Conservation (phyloP, 805 yeast species). For the Nakazawaea ernobii region DNA sequence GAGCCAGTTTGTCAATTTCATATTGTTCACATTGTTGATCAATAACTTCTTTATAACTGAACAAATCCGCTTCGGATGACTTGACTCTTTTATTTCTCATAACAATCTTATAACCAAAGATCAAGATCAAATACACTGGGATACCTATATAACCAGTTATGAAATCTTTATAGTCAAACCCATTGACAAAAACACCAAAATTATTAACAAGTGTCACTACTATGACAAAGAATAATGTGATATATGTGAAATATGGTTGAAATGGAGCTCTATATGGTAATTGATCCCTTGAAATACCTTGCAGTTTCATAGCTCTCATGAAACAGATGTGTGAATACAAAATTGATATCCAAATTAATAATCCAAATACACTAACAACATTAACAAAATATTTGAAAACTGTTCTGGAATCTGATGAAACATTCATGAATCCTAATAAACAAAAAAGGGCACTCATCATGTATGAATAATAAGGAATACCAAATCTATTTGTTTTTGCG, state of each 20-base stretch:
- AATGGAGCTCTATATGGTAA: constrained; percentile 37
- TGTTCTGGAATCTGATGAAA: constrained; percentile 29
- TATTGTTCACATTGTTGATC: constrained; percentile 34
- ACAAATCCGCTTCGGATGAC: constrained; percentile 56
- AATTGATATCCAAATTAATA: constrained; percentile 70
- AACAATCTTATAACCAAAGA: constrained; percentile 52
- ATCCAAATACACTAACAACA: constrained; percentile 57
- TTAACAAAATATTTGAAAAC: constrained; percentile 37
- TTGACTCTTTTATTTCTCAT: constrained; percentile 42
- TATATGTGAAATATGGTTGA: constrained; percentile 39
- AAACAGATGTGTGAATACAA: constrained; percentile 42
- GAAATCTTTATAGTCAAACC: constrained; percentile 48
- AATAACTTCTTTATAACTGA: constrained; percentile 48
- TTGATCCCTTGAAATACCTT: constrained; percentile 34
- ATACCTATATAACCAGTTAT: constrained; percentile 65
- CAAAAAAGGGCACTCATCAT: constrained; percentile 30
- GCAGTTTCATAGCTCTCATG: constrained; percentile 38
- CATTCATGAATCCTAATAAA: constrained; percentile 38
- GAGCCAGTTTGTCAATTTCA: constrained; percentile 13
- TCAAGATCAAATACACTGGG: constrained; percentile 49
- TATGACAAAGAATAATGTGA: constrained; percentile 32
- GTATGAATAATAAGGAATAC: constrained; percentile 40
- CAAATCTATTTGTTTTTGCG: constrained; percentile 33
- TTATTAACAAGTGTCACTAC: constrained; percentile 34
- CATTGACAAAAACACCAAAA: constrained; percentile 39